Evolutionary conservation across 1,139 yeast species (phyloP), one percentile per base, ranked within the genome.

Genomic region (Suhomyces bolitotheri): DNA sequence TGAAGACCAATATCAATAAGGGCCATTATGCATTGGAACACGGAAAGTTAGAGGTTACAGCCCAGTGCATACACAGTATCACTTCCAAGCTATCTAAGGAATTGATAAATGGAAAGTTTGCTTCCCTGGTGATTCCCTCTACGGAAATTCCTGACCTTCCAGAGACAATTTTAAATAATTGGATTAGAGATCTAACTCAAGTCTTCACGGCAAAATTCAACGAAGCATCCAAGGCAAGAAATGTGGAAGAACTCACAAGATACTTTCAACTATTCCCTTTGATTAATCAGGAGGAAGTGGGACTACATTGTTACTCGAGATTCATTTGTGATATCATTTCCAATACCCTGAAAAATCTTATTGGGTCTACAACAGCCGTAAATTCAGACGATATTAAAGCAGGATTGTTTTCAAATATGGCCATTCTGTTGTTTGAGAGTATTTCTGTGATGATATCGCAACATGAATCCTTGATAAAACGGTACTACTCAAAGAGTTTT

Each of bases 131-230:
- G 51, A 92, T 92, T n/a, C 98, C 99, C 0, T 80, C 95, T 0
- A 71, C 86, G 7, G 95, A 87, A 36, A 73, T 89, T n/a, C 96
- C 97, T 0, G 95, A 87, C 38, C 65, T 75, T 34, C 97, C 98
- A 0, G 57, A 61, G 10, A 72, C 64, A 1, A 65, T 85, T 0
- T 53, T 92, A 1, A 55, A 62, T 1, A 67, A 66, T 12, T 87
- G 95, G 76, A 73, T 78, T 4, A 64, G 63, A 1, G 71, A 78
- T 28, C 66, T 90, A 39, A 79, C 78, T 2, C 57, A 57, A 2
- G 62, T 80, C 2, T 89, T 89, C 52, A 61, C 73, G 31, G 54
- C 66, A 4, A 82, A 80, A 46, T 92, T 92, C 57, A 71, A 71
- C 29, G 71, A 70, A 25, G 96, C 97, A 1, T 85, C 96, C 1